Evolutionary conservation across 176 grass and related monocot species (phyloP).

Genomic region (Triticum monococcum): DNA sequence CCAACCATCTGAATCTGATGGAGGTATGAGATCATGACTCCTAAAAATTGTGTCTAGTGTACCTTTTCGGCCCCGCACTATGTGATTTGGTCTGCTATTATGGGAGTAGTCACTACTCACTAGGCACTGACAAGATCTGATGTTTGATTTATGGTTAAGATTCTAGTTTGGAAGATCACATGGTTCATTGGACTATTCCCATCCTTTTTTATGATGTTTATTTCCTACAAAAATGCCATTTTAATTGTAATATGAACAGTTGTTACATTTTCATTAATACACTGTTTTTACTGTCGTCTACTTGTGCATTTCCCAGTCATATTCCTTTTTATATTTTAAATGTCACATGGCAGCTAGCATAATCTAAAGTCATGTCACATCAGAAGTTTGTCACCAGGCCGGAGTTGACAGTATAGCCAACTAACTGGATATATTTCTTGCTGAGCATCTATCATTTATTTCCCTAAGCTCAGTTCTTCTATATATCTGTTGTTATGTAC

Average conservation of each 20-base stretch:
- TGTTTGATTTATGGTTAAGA: neutral
- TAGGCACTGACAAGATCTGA: neutral
- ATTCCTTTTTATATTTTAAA: neutral
- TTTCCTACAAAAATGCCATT: neutral
- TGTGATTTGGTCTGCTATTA: slow-evolving; percentile 19
- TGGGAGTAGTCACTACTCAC: neutral
- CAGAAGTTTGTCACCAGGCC: neutral
- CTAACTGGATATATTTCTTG: neutral
- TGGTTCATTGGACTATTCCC: neutral
- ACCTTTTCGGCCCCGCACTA: neutral
- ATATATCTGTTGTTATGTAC: slow-evolving; percentile 19
- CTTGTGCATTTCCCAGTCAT: slow-evolving; percentile 11
- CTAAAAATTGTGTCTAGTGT: neutral
- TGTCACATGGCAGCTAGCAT: neutral
- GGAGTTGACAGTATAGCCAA: neutral
- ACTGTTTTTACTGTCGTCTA: neutral
- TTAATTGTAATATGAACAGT: neutral
- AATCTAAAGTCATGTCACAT: neutral
- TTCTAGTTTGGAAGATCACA: slow-evolving; percentile 6
- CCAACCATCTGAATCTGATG: slow-evolving; percentile 35
- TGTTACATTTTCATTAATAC: neutral
- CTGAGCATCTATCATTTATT: slow-evolving; percentile 5
- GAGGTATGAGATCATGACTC: slow-evolving; percentile 36
- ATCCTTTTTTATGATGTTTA: neutral
- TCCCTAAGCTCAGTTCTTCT: slow-evolving; percentile 9